Evolutionary conservation across 2,329 filamentous ascomycete species (phyloP).

Genomic region (Leptographium wingfieldii): DNA sequence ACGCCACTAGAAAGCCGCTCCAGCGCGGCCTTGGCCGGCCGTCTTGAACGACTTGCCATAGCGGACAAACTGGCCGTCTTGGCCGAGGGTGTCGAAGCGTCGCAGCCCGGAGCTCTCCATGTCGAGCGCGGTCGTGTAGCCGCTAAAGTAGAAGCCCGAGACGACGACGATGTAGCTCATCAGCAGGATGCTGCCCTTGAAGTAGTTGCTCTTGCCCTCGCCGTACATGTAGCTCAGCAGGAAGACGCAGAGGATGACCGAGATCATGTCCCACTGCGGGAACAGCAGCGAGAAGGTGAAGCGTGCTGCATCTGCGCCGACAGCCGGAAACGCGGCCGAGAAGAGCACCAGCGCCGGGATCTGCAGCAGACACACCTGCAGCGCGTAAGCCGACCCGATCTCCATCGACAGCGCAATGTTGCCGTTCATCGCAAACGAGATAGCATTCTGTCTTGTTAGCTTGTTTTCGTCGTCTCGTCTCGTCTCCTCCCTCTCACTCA

Average conservation of each 20-base stretch:
- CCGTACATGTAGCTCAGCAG: constrained; percentile 94
- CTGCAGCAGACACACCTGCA: constrained; percentile 91
- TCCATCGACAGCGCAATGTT: constrained; percentile 99
- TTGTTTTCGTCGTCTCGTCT: not conserved
- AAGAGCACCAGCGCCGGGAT: constrained; percentile 88
- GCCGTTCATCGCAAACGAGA: constrained; percentile 98
- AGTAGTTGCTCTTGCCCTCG: constrained; percentile 99
- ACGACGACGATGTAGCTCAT: constrained; percentile 88
- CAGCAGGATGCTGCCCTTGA: constrained; percentile 93
- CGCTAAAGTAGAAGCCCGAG: constrained; percentile 79
- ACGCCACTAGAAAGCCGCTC: constrained; percentile 19
- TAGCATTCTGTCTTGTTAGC: constrained; percentile 59
- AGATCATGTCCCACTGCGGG: constrained; percentile 98
- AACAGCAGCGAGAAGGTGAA: constrained; percentile 83
- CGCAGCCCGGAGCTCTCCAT: constrained; percentile 18
- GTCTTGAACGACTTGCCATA: constrained; percentile 15
- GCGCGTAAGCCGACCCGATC: constrained; percentile 90
- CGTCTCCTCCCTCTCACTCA: constrained; percentile 29
- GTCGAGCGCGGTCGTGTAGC: constrained; percentile 31
- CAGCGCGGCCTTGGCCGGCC: constrained; percentile 19
- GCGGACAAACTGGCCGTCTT: constrained; percentile 34
- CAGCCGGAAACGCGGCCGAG: constrained; percentile 53
- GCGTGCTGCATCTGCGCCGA: constrained; percentile 27
- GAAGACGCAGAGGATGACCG: constrained; percentile 90
- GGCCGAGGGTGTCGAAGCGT: constrained; percentile 41